Evolutionary conservation across 208 protist species (phyloP).

Genomic region (Crithidia bombi): DNA sequence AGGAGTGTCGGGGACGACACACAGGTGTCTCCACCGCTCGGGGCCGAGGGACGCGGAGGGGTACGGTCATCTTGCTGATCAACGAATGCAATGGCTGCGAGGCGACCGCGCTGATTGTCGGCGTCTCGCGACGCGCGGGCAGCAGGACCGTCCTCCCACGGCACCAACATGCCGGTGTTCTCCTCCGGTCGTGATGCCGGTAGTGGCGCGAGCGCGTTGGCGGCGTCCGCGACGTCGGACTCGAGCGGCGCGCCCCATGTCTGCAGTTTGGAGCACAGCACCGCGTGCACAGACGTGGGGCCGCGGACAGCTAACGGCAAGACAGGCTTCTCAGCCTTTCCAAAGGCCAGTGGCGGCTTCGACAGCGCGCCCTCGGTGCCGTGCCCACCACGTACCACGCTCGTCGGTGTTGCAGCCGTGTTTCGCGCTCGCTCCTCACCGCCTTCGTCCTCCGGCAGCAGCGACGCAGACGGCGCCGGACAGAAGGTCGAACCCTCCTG

Average conservation of each 20-base stretch:
- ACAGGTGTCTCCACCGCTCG: too few species aligned
- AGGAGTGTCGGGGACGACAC: not conserved
- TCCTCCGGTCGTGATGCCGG: not conserved
- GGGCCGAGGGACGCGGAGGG: too few species aligned
- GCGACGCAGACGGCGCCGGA: too few species aligned
- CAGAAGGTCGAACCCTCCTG: too few species aligned
- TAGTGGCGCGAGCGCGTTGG: not conserved
- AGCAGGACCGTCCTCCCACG: not conserved
- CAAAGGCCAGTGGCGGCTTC: not conserved
- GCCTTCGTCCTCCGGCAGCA: too few species aligned
- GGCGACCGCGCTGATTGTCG: too few species aligned
- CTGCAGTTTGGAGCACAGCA: slow-evolving; percentile 15
- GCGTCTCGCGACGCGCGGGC: too few species aligned
- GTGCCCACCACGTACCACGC: too few species aligned
- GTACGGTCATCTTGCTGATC: not conserved
- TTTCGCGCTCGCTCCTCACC: too few species aligned
- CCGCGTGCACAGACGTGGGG: slow-evolving; percentile 5
- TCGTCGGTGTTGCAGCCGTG: too few species aligned
- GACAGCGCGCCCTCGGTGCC: too few species aligned
- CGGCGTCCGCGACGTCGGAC: not conserved
- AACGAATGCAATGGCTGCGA: not conserved
- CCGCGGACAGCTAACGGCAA: not conserved
- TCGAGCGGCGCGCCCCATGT: slow-evolving; percentile 13
- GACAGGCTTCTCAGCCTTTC: not conserved
- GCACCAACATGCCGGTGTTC: not conserved